Evolutionary conservation across 495 filamentous ascomycete genomes (phyloP), one percentile per base, ranked within the genome.

Genomic region (Penicillium antarcticum): DNA sequence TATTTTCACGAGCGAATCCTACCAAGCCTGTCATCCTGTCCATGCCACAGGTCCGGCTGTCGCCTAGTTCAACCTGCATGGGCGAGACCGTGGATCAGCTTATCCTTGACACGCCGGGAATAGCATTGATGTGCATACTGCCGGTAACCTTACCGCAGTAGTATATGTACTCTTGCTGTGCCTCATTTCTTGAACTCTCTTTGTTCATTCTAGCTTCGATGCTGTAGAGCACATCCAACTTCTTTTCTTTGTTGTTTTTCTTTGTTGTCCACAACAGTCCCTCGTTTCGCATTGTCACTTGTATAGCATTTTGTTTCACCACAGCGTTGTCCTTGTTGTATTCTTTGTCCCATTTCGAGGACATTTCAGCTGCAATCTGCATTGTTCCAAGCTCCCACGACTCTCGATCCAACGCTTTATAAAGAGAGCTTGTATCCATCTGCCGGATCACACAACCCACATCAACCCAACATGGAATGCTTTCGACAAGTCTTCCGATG

Each of bases 401-500:
- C 45, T 29, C 7, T 29, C 17, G 10, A 42, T 29, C 5, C 17
- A 4, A 21, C 26, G 18, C 55, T 60, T 55, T 36, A 56, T 51
- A 57, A 59, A 47, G 35, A 37, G 32, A 37, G 32, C 42, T 37
- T 13, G 39, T 42, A 21, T 41, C 39, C 35, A 6, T 36, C 9
- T 26, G 12, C 23, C 32, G 36, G 18, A 42, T 33, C 47, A 34
- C 21, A 33, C 26, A 37, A 36, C 45, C 32, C 51, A 13, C 33
- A 41, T 31, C 40, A 42, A 4, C 13, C 13, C 26, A 48, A 44
- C 13, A 73, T 72, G 72, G 70, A 69, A 42, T 74, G 73, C 56
- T 72, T 75, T 40, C 67, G 67, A 33, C 69, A 73, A 49, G 60
- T 74, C 13, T 61, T 58, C 40, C 67, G 65, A 35, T 68, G 63